Conservation (phyloP, 768 basidiomycete genomes). For the Suillus cothurnatus region DNA sequence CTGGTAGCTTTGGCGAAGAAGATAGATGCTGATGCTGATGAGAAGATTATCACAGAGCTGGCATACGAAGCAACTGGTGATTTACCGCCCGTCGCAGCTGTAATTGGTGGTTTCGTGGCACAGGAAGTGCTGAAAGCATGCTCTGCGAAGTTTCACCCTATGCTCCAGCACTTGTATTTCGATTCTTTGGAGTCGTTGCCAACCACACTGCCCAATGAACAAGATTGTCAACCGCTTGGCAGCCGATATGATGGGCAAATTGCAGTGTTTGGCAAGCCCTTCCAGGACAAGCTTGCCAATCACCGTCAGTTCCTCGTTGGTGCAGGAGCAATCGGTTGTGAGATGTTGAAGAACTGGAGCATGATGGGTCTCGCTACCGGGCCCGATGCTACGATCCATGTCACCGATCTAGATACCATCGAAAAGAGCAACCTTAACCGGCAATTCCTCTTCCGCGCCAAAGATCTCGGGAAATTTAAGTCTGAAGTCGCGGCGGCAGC, state of each 20-base stretch:
- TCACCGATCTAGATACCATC: slow-evolving; percentile 98
- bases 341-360: slow-evolving; percentile 99
- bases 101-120: slow-evolving; percentile 96
- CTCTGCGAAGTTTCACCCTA: slow-evolving; percentile 97
- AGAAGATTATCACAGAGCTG: slow-evolving; percentile 81
- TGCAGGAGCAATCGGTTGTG: slow-evolving; percentile 98
- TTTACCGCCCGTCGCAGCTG: slow-evolving; percentile 86
- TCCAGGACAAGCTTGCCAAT: slow-evolving; percentile 90
- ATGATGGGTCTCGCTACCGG: slow-evolving; percentile 95
- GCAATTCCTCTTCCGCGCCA: slow-evolving; percentile 96
- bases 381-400: slow-evolving; percentile 77
- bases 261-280: slow-evolving; percentile 90
- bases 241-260: slow-evolving; percentile 94
- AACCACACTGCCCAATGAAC: slow-evolving; percentile 68
- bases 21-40: slow-evolving; percentile 72
- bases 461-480: slow-evolving; percentile 97
- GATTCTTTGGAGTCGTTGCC: slow-evolving; percentile 97
- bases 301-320: slow-evolving; percentile 96
- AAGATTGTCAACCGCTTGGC: slow-evolving; percentile 78
- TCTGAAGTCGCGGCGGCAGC: slow-evolving; percentile 91
- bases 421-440: slow-evolving; percentile 99
- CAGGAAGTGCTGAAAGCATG: slow-evolving; percentile 97
- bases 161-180: slow-evolving; percentile 94
- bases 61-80: slow-evolving; percentile 92
- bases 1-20: slow-evolving; percentile 81